Evolutionary conservation across 140 eudicot genomes (phyloP).

Genomic region (Flaveria floridana): DNA sequence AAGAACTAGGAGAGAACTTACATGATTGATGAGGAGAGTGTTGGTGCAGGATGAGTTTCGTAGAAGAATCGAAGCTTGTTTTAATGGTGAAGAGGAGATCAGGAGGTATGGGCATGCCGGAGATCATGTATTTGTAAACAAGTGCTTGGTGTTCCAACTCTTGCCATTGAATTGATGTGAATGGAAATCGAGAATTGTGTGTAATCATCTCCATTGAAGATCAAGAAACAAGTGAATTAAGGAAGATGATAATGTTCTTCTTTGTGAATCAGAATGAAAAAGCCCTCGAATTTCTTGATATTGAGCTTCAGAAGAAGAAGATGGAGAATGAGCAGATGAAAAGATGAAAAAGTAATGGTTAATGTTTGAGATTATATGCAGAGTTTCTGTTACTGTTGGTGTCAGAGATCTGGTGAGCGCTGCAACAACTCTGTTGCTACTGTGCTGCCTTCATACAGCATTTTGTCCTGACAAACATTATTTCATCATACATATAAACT

Average conservation of each 20-base stretch:
- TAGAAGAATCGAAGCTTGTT: conserved; percentile 58
- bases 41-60: conserved; percentile 58
- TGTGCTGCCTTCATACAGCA: conserved; percentile 14
- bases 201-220: conserved; percentile 25
- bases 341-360: not conserved
- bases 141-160: conserved; percentile 94
- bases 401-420: conserved; percentile 19
- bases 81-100: conserved; percentile 80
- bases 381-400: not conserved
- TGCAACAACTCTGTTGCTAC: not conserved
- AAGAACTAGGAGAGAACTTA: not conserved
- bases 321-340: not conserved
- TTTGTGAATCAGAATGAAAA: not conserved
- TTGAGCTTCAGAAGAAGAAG: not conserved
- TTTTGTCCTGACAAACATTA: conserved; percentile 58
- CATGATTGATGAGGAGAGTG: conserved; percentile 48
- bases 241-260: not conserved
- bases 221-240: not conserved
- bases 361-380: conserved; percentile 5
- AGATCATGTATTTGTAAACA: conserved; percentile 79
- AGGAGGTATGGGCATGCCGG: conserved; percentile 82
- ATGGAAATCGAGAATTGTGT: conserved; percentile 56
- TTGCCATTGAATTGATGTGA: conserved; percentile 83
- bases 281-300: not conserved
- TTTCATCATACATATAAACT: not conserved